phyloP scores from a whole-genome alignment of 768 basidiomycete species.

The Cystofilobasidium capitatum region DNA sequence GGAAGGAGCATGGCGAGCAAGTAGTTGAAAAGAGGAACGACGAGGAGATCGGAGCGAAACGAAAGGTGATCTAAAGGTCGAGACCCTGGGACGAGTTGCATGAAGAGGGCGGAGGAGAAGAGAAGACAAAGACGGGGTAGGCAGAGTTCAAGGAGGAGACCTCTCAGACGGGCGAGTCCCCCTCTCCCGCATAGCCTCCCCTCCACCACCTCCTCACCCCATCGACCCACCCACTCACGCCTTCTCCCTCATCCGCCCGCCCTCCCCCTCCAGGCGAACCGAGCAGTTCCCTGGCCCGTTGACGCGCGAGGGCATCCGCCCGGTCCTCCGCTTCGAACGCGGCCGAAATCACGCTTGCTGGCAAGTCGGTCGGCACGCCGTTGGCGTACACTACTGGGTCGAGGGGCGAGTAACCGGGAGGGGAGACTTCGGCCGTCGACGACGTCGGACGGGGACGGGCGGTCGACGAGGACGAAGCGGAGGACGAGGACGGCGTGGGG shows the following conservation, averaged over 20 bases:
- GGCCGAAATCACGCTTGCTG: constrained; percentile 24
- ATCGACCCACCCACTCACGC: too few relatives aligned
- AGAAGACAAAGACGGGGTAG: too few relatives aligned
- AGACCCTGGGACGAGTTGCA: neutral
- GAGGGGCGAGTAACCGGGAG: constrained; percentile 24
- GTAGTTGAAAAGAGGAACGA: neutral
- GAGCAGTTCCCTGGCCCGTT: neutral
- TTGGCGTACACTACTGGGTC: constrained; percentile 22
- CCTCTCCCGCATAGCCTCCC: too few relatives aligned
- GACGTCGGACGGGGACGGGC: neutral
- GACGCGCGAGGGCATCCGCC: neutral
- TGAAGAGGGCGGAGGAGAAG: too few relatives aligned
- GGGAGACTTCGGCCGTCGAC: neutral
- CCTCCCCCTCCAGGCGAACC: too few relatives aligned
- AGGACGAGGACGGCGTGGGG: neutral
- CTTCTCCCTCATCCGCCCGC: too few relatives aligned
- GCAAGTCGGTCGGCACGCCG: constrained; percentile 26
- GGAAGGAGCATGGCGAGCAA: neutral
- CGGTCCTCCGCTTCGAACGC: constrained; percentile 26
- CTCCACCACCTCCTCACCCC: too few relatives aligned
- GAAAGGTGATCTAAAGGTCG: neutral
- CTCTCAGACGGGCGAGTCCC: too few relatives aligned
- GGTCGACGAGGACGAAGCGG: neutral
- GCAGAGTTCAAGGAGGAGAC: too few relatives aligned
- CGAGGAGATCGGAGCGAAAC: neutral